A percentile compares a stretch with the other conserved stretches of the same genome.
Evolutionary conservation across 2,329 filamentous ascomycete species (phyloP).

Genomic region (Penicillium hordei): DNA sequence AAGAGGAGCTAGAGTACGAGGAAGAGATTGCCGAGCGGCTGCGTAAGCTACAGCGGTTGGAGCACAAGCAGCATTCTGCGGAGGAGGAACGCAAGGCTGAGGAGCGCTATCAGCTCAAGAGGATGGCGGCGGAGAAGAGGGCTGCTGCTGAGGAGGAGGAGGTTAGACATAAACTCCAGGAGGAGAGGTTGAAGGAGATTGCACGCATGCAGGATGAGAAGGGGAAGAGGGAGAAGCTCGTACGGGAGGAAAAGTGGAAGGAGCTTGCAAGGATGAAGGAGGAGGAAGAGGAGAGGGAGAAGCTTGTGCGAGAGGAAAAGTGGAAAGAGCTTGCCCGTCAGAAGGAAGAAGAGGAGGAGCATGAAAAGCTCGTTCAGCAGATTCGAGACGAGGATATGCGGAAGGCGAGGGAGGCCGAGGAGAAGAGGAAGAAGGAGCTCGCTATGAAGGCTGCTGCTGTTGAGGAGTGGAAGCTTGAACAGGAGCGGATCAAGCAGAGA

Average conservation of each 20-base stretch:
- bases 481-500: slow-evolving; percentile 28
- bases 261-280: slow-evolving; percentile 24
- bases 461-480: slow-evolving; percentile 37
- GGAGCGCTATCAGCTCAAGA: slow-evolving; percentile 19
- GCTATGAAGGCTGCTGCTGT: slow-evolving; percentile 45
- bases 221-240: slow-evolving; percentile 31
- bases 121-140: slow-evolving; percentile 32
- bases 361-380: neutral
- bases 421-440: slow-evolving; percentile 31
- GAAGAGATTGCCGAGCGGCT: slow-evolving; percentile 42
- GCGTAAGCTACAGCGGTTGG: slow-evolving; percentile 36
- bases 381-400: slow-evolving; percentile 15
- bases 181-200: slow-evolving; percentile 34
- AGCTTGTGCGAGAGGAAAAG: slow-evolving; percentile 17
- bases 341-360: slow-evolving; percentile 26
- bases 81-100: slow-evolving; percentile 21
- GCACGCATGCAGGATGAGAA: slow-evolving; percentile 29
- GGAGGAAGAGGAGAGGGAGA: slow-evolving; percentile 34
- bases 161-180: slow-evolving; percentile 30
- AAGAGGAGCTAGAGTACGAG: slow-evolving; percentile 47
- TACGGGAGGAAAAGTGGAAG: slow-evolving; percentile 10
- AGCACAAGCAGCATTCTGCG: slow-evolving; percentile 41
- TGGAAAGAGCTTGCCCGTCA: slow-evolving; percentile 27
- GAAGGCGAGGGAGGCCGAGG: slow-evolving; percentile 41
- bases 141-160: slow-evolving; percentile 37